These are phyloP conservation scores for Fusarium protoensiforme DNA, from an alignment of 2,329 filamentous ascomycete genomes.

Conservation along the genomic window DNA sequence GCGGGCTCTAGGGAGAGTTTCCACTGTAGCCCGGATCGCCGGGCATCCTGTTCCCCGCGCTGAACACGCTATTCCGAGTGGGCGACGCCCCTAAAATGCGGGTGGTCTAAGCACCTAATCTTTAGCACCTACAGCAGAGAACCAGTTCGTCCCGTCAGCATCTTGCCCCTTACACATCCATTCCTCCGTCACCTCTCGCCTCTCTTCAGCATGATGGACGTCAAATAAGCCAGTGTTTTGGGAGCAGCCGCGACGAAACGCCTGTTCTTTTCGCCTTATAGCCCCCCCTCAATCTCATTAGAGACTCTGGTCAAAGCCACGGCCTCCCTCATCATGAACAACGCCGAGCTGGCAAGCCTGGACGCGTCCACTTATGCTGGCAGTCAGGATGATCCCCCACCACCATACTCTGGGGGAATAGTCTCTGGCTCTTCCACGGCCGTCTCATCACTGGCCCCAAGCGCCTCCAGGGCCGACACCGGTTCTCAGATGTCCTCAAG, in stretches of 20 bases:
- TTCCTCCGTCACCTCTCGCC: neutral
- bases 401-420: neutral
- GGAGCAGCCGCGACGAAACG: slow-evolving; percentile 2
- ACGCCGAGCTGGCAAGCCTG: slow-evolving; percentile 1
- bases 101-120: neutral
- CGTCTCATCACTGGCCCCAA: neutral
- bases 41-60: neutral
- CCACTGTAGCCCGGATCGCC: neutral
- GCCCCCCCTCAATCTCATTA: neutral
- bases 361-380: neutral
- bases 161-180: neutral
- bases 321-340: slow-evolving; percentile 12
- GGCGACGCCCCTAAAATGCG: neutral
- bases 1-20: neutral
- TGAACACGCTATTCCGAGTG: neutral
- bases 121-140: neutral
- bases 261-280: neutral
- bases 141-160: neutral
- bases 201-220: neutral
- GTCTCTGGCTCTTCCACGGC: slow-evolving; percentile 12
- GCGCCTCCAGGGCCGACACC: slow-evolving; percentile 24
- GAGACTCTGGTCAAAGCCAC: neutral
- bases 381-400: neutral
- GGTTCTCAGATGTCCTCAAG: slow-evolving; percentile 30
- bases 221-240: slow-evolving; percentile 7